These are phyloP conservation scores for Penicillium dipodomyicola DNA, from an alignment of 495 filamentous ascomycete genomes.

Conservation along the genomic window DNA sequence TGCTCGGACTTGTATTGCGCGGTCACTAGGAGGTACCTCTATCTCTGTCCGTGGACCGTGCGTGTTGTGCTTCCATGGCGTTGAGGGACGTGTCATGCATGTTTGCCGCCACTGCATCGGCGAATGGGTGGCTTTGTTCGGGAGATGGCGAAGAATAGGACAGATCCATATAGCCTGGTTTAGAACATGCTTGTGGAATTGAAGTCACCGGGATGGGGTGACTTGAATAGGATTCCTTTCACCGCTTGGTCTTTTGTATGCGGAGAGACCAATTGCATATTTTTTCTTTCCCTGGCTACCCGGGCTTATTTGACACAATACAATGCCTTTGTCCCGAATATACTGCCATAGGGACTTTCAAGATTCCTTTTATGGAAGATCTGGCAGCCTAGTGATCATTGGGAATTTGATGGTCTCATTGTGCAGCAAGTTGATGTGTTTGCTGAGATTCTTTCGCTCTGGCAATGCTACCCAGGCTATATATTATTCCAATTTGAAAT, in stretches of 20 bases:
- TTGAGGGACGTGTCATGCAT: constrained; percentile 25
- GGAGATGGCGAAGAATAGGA: constrained; percentile 2
- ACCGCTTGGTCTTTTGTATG: neutral
- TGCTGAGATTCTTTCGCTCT: neutral
- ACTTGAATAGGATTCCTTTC: neutral
- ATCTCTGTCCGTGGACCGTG: neutral
- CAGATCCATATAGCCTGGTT: constrained; percentile 7
- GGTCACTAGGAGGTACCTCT: constrained; percentile 21
- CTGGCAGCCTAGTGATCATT: neutral
- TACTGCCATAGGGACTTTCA: neutral
- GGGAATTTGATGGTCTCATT: neutral
- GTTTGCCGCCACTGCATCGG: constrained; percentile 17
- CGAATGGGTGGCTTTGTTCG: neutral
- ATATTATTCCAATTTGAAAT: neutral
- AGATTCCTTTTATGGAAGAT: neutral
- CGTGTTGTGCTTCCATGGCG: constrained; percentile 3
- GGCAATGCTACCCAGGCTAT: neutral
- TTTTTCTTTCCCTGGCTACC: neutral
- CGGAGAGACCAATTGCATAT: neutral
- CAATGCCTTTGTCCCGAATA: neutral
- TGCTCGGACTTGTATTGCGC: constrained; percentile 15
- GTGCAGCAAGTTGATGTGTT: neutral
- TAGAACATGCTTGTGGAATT: neutral
- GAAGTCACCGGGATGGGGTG: neutral
- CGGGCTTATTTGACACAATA: neutral